Percentiles rank a stretch among this genome's conserved stretches.
Evolutionary conservation across 139 green algal genomes (phyloP).

Genomic region (Pleodorina starrii): DNA sequence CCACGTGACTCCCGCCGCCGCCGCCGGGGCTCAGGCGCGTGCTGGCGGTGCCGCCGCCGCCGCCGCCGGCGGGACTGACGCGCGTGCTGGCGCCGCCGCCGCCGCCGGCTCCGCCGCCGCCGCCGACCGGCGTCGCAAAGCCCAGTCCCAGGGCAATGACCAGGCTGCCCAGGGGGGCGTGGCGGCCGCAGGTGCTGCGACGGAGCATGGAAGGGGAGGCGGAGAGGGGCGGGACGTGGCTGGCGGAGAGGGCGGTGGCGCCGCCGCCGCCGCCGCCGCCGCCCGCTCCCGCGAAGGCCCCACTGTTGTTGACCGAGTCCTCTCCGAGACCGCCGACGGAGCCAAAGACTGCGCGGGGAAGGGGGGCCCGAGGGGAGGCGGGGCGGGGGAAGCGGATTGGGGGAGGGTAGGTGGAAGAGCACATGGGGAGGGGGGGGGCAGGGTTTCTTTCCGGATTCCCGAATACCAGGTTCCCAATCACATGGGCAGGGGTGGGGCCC

Average conservation of each 20-base stretch:
- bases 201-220: conserved; percentile 4
- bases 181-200: neutral
- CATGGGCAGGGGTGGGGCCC: too few species aligned
- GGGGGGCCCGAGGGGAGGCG: too few species aligned
- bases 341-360: neutral
- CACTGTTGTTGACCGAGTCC: conserved; percentile 10
- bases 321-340: conserved; percentile 2
- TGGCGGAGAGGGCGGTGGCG: neutral
- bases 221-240: neutral
- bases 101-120: neutral
- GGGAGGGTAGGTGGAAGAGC: too few species aligned
- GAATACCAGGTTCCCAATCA: too few species aligned
- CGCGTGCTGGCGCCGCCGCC: neutral
- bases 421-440: too few species aligned
- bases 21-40: neutral
- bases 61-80: neutral
- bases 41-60: neutral
- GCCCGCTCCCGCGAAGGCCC: conserved; percentile 1
- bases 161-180: conserved; percentile 2
- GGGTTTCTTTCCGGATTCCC: too few species aligned
- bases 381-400: neutral
- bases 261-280: too few species aligned
- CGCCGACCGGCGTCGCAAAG: neutral
- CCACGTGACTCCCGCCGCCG: too few species aligned
- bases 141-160: conserved; percentile 31